Base-by-base conservation (phyloP, 2,329 filamentous ascomycete genomes). In the Alternaria gaisen region DNA sequence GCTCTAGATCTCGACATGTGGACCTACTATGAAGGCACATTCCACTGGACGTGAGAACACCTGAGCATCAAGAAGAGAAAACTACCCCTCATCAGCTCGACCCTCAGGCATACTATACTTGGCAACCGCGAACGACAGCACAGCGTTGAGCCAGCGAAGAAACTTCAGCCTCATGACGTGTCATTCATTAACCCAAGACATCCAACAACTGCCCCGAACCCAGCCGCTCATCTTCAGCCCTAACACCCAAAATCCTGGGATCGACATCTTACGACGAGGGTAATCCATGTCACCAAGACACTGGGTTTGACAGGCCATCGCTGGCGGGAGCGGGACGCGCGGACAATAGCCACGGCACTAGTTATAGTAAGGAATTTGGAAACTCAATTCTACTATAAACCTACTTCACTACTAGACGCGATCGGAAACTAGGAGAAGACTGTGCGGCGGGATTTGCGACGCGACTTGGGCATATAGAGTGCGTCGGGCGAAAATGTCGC, bases 261-360 rank as follows among this genome's bases (percentile, higher is more conserved):
- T 50, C 46, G 30, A 50, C 32, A 16, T 18, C 12, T 11, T 10
- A 20, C 36, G 9, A 20, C 18, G 34, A 36, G 46, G 46, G 30
- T 50, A 34, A 50, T 26, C 46, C 46, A 50, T 36, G 32, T 26
- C 3, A 22, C 30, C 46, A 16, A 50, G 46, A 50, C 20, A 38
- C 20, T 50, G 20, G 46, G 24, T 38, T 50, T 36, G 46, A 38
- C 46, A 50, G 46, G 46, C 30, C 46, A 36, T 34, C 16, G 46
- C 46, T 50, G 32, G 46, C 46, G 46, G 46, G 46, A 36, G 46
- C 32, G 46, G 46, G 46, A 50, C 46, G 46, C 46, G 46, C 46
- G 46, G 46, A 50, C 46, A 36, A 34, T 16, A 20, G 11, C 28
- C 44, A 32, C 44, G 18, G 8, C 12, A 48, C 9, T 16, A 48